These are phyloP conservation scores for Chrysanthemum lavandulifolium DNA, from an alignment of 129 eudicot genomes.

Conservation along the genomic window DNA sequence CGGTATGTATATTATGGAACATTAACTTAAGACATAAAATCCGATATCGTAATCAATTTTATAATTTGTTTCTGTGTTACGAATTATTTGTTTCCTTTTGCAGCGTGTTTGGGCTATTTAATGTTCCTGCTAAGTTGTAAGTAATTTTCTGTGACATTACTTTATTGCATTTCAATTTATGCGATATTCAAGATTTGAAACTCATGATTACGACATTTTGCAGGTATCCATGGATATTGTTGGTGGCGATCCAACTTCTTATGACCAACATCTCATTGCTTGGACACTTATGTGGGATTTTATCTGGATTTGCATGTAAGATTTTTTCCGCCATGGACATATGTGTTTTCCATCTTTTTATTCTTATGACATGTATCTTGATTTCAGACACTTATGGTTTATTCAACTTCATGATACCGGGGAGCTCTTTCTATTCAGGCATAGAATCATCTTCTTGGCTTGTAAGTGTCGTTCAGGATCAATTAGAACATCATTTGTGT, in stretches of 20 bases:
- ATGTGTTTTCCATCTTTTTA: background rate
- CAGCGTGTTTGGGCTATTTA: conserved; percentile 97
- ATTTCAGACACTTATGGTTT: conserved; percentile 78
- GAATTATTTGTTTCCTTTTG: conserved; percentile 31
- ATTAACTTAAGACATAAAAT: too few relatives aligned
- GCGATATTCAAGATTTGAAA: background rate
- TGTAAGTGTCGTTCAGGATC: conserved; percentile 45
- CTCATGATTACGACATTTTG: conserved; percentile 12
- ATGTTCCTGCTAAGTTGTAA: conserved; percentile 91
- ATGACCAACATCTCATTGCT: conserved; percentile 91
- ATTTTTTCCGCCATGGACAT: background rate
- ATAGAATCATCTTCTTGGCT: conserved; percentile 85
- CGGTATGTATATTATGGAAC: too few relatives aligned
- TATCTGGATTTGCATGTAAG: conserved; percentile 97
- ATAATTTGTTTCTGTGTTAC: background rate
- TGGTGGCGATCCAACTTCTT: conserved; percentile 81
- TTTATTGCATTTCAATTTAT: background rate
- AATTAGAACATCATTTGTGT: conserved; percentile 5
- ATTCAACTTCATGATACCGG: conserved; percentile 75
- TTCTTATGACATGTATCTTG: conserved; percentile 22
- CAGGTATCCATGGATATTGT: conserved; percentile 89
- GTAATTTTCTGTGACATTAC: conserved; percentile 17
- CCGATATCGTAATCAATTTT: too few relatives aligned
- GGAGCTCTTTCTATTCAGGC: conserved; percentile 76
- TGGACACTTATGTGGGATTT: conserved; percentile 96